phyloP scores from a whole-genome alignment of 2,329 filamentous ascomycete genomes.

The Aureobasidium sp. region DNA sequence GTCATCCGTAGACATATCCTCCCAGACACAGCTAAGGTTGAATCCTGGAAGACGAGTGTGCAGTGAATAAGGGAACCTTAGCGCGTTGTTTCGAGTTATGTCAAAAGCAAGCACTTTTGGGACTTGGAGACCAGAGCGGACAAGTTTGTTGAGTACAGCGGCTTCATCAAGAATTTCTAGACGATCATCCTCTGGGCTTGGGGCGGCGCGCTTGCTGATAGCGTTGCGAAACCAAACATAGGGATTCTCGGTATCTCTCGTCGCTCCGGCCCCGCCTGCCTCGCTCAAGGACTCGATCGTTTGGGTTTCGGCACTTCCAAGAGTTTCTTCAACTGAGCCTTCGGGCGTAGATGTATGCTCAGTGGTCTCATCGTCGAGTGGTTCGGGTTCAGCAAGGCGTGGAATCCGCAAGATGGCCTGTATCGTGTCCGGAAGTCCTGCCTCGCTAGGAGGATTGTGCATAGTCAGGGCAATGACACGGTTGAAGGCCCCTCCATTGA shows the following conservation, averaged over 20 bases:
- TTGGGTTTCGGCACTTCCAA: no score
- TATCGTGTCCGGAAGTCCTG: neutral
- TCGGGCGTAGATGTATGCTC: neutral
- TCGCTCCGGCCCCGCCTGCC: neutral
- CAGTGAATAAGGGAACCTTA: neutral
- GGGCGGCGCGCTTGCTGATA: neutral
- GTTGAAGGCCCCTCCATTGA: neutral
- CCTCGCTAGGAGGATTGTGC: neutral
- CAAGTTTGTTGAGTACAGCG: neutral
- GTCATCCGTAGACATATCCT: neutral
- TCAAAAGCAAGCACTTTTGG: neutral
- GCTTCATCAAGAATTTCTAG: neutral
- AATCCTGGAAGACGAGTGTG: neutral
- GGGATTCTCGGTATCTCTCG: neutral
- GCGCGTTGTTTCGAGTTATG: neutral
- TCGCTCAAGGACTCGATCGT: no score
- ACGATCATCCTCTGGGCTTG: neutral
- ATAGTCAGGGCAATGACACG: neutral
- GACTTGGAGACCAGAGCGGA: neutral
- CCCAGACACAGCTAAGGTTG: neutral
- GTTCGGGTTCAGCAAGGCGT: neutral
- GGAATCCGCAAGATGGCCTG: neutral
- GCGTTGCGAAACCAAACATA: neutral
- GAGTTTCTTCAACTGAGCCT: no score
- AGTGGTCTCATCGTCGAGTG: no score